Base-by-base conservation (phyloP, 805 yeast genomes). In the Nakazawaea wyomingensis region DNA sequence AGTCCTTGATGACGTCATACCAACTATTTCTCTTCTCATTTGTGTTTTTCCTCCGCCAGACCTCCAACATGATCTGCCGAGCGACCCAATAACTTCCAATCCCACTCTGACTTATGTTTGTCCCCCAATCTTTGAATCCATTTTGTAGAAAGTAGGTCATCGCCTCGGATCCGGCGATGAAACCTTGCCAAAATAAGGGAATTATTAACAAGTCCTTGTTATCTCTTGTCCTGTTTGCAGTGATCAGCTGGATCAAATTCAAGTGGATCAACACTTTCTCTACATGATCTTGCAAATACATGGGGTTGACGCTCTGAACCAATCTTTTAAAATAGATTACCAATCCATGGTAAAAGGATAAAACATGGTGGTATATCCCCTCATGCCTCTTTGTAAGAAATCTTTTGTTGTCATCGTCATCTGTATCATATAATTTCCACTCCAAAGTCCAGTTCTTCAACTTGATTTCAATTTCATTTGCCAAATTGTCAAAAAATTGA, bases 121-220 rank as follows among this genome's bases (percentile, higher is more conserved):
- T 78, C 9, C 80, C 81, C 95, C 95, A 87, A 45, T 70, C 67
- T 54, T 78, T 80, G 62, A 77, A 86, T 33, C 87, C 81, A 46
- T 71, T 62, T 50, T 85, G 91, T 29, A 81, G 60, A 28, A 67
- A 68, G 1, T 60, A 52, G 5, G 81, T 76, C 46, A 76, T 72
- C 9, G 89, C 82, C 48, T 85, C 88, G 54, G 93, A 82, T 0
- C 95, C 96, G 1, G 91, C 89, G 34, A 88, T 82, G 51, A 88
- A 88, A 0, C 93, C 95, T 55, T 85, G 91, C 93, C 96, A 88
- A 52, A 86, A 79, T 27, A 86, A 64, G 4, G 96, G 96, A 28
- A 82, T 76, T 39, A 78, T 78, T 17, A 82, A 73, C 1, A 82
- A 78, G 20, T 76, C 79, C 17, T 70, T 62, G 43, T 61, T 54